These are phyloP conservation scores for Periconia sp. DNA, from an alignment of 2,329 filamentous ascomycete genomes.

Conservation along the genomic window DNA sequence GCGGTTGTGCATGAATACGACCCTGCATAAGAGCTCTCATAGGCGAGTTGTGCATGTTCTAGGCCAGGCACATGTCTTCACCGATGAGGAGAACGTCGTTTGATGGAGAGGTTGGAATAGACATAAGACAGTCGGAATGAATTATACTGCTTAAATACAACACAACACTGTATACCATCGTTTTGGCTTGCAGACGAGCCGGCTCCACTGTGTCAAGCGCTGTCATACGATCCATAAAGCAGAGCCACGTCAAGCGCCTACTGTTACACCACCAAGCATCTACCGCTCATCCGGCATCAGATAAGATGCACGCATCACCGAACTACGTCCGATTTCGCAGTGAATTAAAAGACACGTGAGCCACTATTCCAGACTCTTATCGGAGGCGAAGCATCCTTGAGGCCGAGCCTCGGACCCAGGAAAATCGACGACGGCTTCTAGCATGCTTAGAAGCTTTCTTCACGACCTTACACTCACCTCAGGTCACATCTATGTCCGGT, in stretches of 20 bases:
- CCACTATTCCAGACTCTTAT: conserved; percentile 8
- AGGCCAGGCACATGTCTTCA: no score
- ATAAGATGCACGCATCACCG: conserved; percentile 6
- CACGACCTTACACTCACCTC: conserved; percentile 2
- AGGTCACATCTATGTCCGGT: conserved; percentile 34
- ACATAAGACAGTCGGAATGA: no score
- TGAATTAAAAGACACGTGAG: conserved; percentile 8
- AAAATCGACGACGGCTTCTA: neutral
- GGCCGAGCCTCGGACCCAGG: conserved; percentile 13
- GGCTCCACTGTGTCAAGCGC: no score
- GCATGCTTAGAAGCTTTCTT: neutral
- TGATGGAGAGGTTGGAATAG: no score
- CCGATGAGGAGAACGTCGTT: no score
- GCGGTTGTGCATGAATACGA: conserved; percentile 6
- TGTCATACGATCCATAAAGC: no score
- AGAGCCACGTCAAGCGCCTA: no score
- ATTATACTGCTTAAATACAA: no score
- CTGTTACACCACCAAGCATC: no score
- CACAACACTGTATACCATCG: no score
- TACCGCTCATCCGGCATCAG: conserved; percentile 1
- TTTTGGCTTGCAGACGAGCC: no score
- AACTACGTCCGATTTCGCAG: conserved; percentile 4
- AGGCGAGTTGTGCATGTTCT: no score
- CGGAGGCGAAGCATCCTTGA: conserved; percentile 14
- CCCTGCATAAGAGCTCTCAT: conserved; percentile 13